A percentile compares a stretch with the other conserved stretches of the same genome.
Conservation (phyloP, 2,329 filamentous ascomycete genomes). For the Aspergillus jensenii region DNA sequence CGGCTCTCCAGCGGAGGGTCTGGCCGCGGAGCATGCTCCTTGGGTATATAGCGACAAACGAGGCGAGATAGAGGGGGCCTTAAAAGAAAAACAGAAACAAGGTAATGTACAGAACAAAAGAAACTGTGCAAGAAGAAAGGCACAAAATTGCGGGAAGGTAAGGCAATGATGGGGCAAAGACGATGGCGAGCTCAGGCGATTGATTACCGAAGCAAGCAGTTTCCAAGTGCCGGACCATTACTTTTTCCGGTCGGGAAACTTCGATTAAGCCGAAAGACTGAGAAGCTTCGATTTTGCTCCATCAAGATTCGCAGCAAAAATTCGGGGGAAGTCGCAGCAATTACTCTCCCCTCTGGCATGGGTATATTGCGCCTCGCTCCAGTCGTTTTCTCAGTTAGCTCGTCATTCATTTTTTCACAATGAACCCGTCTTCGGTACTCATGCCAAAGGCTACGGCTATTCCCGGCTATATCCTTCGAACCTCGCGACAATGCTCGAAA, state of each 20-base stretch:
- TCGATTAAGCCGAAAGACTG: slow-evolving; percentile 30
- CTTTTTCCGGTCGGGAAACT: slow-evolving; percentile 35
- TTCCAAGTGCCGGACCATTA: slow-evolving; percentile 26
- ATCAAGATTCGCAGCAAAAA: slow-evolving; percentile 19
- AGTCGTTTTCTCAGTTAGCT: not conserved
- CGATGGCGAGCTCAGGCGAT: slow-evolving; percentile 18
- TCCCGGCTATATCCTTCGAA: slow-evolving; percentile 43
- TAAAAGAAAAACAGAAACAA: slow-evolving; percentile 3
- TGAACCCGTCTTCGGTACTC: slow-evolving; percentile 41
- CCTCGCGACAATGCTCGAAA: slow-evolving; percentile 40
- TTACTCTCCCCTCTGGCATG: slow-evolving; percentile 5
- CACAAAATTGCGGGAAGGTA: slow-evolving; percentile 5
- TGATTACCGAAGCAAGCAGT: slow-evolving; percentile 32
- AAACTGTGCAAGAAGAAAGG: not conserved
- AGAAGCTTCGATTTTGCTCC: slow-evolving; percentile 30
- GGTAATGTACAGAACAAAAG: slow-evolving; percentile 12
- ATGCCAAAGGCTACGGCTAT: slow-evolving; percentile 45
- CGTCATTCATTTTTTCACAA: slow-evolving; percentile 25
- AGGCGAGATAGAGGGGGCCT: slow-evolving; percentile 9
- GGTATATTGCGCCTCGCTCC: slow-evolving; percentile 8
- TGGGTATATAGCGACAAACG: slow-evolving; percentile 13
- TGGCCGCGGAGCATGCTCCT: slow-evolving; percentile 64
- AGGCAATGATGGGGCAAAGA: slow-evolving; percentile 19
- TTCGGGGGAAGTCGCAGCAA: not conserved
- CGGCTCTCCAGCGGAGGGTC: slow-evolving; percentile 65